phyloP scores from a whole-genome alignment of 164 flowering plant genomes.

The Cinnamomum chago region DNA sequence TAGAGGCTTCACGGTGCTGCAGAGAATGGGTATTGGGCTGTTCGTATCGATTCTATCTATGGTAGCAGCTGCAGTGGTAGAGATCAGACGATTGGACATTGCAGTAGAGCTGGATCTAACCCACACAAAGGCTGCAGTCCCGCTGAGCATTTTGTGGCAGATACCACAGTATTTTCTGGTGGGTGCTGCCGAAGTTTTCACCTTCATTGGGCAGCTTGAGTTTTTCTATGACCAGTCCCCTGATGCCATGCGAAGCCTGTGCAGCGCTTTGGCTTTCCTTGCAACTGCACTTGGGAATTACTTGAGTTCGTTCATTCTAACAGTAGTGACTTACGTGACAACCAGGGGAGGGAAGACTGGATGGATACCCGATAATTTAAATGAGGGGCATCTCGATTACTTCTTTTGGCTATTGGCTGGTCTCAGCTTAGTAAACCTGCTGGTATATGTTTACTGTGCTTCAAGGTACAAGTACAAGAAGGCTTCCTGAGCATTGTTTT shows the following conservation, averaged over 20 bases:
- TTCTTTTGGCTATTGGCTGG: constrained; percentile 73
- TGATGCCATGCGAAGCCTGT: constrained; percentile 73
- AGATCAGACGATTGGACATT: constrained; percentile 51
- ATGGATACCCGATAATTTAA: constrained; percentile 71
- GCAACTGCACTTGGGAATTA: constrained; percentile 60
- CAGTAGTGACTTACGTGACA: constrained; percentile 48
- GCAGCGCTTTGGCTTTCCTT: constrained; percentile 55
- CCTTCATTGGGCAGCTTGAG: constrained; percentile 67
- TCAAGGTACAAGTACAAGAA: constrained; percentile 45
- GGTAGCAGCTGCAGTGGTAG: constrained; percentile 76
- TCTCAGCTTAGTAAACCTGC: constrained; percentile 51
- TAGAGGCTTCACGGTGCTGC: constrained; percentile 78
- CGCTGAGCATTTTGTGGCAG: constrained; percentile 68
- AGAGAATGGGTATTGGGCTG: constrained; percentile 87
- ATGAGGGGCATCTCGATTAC: constrained; percentile 67
- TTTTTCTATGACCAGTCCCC: constrained; percentile 83
- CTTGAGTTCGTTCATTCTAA: constrained; percentile 58
- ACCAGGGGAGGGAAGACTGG: constrained; percentile 49
- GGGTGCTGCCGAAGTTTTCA: constrained; percentile 65
- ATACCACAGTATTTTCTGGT: constrained; percentile 71
- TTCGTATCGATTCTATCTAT: constrained; percentile 65
- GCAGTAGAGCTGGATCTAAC: constrained; percentile 48
- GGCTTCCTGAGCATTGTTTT: constrained; percentile 30
- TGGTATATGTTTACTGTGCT: constrained; percentile 47
- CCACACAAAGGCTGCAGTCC: constrained; percentile 41